Base-by-base conservation (phyloP, 805 yeast species). In the Candida corydali region DNA sequence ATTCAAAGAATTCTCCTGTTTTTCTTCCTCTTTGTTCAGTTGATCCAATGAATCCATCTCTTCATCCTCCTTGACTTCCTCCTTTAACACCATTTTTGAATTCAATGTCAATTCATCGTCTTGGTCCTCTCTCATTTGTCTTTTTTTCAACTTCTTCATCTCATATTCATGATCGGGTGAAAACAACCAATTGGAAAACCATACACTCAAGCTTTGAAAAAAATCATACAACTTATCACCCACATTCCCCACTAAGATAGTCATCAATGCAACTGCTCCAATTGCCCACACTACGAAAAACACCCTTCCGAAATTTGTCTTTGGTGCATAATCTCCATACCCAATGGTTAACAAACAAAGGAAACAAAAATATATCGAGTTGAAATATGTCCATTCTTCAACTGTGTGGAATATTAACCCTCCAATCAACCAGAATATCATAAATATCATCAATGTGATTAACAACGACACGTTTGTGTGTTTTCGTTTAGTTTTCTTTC, bases 201-300 rank as follows among this genome's bases (percentile, higher is more conserved):
- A 33, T 19, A 17, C 18, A 25, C 34, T 40, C 14, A 44, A 20
- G 26, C 37, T 31, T 22, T 46, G 46, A 8, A 57, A 59, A 29
- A 51, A 34, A 20, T 54, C 54, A 52, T 73, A 63, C 6, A 78
- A 46, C 12, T 75, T 63, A 52, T 85, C 94, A 43, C 91, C 86
- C 32, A 82, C 63, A 36, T 76, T 78, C 1, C 89, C 80, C 26
- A 86, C 76, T 38, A 86, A 66, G 12, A 82, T 80, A 2, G 95
- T 84, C 94, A 87, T 86, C 35, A 86, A 65, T 1, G 96, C 96
- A 16, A 88, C 81, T 0, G 96, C 95, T 5, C 78, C 64, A 15
- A 88, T 54, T 0, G 88, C 82, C 96, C 96, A 88, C 8, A 78
- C 59, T 6, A 85, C 77, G 49, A 87, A 87, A 46, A 86, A 76